Evolutionary conservation across 1,284 basidiomycete species (phyloP), one percentile per base, ranked within the genome.

Genomic region (Takashimella koratensis): DNA sequence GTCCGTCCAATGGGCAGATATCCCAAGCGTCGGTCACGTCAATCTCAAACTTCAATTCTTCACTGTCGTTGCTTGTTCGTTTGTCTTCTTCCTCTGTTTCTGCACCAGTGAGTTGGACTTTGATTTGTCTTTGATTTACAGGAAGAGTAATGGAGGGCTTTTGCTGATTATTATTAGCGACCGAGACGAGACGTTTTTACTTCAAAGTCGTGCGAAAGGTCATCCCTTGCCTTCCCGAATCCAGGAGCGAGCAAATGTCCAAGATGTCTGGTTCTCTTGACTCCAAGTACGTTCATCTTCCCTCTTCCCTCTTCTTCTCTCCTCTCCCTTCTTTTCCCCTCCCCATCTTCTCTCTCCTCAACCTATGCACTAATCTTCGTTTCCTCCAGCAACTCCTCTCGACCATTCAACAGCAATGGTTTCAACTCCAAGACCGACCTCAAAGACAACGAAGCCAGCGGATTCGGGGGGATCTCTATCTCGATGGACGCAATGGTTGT

Each of bases 41-140:
- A 23, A 51, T 11, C 21, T 54, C 20, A 19, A 49, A 11, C 45
- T 62, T 2, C 60, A 62, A 44, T 62, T 51, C 51, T 62, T 56
- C 40, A 59, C 57, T 2, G 59, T 57, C 10, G 50, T 47, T 20
- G 57, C 50, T 11, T 62, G 60, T 39, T 53, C 50, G n/a, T 20
- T 52, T 21, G 50, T 59, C 24, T 62, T 62, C 46, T 62, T 62
- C 54, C 43, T 59, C 47, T 62, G 60, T 47, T 62, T 62, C 43
- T 48, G 48, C 2, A 51, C 54, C 19, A 52, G 59, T 61, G 43
- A 56, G 59, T 47, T 10, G n/a, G 8, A 36, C 16, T 36, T 36
- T 36, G 16, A 36, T n/a, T n/a, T n/a, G n/a, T n/a, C n/a, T n/a
- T n/a, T n/a, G n/a, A n/a, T n/a, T n/a, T n/a, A n/a, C n/a, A n/a